Percentiles rank a stretch among this genome's conserved stretches.
Evolutionary conservation across 345 rosid genomes (phyloP).

Genomic region (Clarkia xantiana): DNA sequence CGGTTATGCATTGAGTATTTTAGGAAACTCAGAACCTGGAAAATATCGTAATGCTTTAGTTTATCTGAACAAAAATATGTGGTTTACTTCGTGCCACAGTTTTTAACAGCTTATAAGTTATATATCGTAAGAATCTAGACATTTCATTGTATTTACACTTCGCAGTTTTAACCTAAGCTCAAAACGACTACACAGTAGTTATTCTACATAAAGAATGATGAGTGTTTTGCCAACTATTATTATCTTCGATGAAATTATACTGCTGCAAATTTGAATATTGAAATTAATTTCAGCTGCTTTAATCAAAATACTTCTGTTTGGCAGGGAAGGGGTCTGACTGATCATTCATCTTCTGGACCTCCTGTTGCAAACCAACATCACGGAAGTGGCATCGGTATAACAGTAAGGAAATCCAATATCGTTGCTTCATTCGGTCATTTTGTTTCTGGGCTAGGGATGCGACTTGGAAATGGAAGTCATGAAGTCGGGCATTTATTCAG

Average conservation of each 20-base stretch:
- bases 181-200: no score
- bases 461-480: constrained; percentile 9
- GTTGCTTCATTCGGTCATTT: constrained; percentile 56
- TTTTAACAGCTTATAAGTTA: no score
- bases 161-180: no score
- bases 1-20: no score
- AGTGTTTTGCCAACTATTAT: background rate
- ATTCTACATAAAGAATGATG: no score
- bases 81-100: no score
- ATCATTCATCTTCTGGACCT: constrained; percentile 46
- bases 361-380: constrained; percentile 43
- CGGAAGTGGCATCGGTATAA: constrained; percentile 53
- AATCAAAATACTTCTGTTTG: constrained; percentile 3
- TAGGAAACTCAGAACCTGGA: no score
- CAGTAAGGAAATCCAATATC: constrained; percentile 42
- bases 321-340: constrained; percentile 53
- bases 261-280: background rate
- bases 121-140: no score
- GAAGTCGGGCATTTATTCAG: constrained; percentile 27
- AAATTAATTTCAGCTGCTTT: background rate
- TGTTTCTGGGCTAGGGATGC: constrained; percentile 27
- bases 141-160: no score
- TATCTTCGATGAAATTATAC: background rate
- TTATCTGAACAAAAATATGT: no score
- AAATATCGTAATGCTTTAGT: no score